Evolutionary conservation across 306 rosid species (phyloP), one percentile per base, ranked within the genome.

Genomic region (Malus fusca): DNA sequence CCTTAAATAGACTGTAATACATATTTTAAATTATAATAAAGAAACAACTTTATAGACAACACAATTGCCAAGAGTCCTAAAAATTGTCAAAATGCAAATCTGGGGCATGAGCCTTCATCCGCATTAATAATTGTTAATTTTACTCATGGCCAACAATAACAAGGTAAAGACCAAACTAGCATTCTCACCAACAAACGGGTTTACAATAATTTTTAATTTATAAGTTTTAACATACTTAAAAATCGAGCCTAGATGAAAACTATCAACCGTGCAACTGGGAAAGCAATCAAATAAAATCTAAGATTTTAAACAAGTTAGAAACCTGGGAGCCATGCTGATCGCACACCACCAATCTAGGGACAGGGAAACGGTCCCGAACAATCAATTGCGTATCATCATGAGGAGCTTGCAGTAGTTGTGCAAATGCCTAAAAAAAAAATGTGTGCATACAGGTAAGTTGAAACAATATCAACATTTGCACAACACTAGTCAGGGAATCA

Each of bases 301-400:
- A 69, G 71, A 62, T 22, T n/a, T 11, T 23, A 43, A 8, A 61
- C 17, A 76, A 84, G 43, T 52, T 40, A 80, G 81, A 74, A 77
- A 92, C 99, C 99, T 95, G 99, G 69, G 99, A 95, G 75, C 99
- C 99, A 80, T 92, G 99, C 75, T 95, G 99, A 77, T 95, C 99
- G 23, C 99, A 95, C 68, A 95, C 96, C 63, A 95, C 99, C 90
- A 95, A 71, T 74, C 99, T 88, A 74, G 99, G 99, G 37, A 89
- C 97, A 74, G 99, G 99, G 78, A 95, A 95, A 63, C 97, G 93
- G 26, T 89, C 97, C 71, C 80, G 77, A 66, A 83, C 82, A 74
- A 95, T 80, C 43, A 85, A 53, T 73, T 90, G 84, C 51, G 99
- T 89, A 83, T 95, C 99, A 33, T 78, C 90, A 46, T 80, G 88